Evolutionary conservation across 2,329 filamentous ascomycete genomes (phyloP), one percentile per base, ranked within the genome.

Genomic region (Aspergillus ochraceoroseus): DNA sequence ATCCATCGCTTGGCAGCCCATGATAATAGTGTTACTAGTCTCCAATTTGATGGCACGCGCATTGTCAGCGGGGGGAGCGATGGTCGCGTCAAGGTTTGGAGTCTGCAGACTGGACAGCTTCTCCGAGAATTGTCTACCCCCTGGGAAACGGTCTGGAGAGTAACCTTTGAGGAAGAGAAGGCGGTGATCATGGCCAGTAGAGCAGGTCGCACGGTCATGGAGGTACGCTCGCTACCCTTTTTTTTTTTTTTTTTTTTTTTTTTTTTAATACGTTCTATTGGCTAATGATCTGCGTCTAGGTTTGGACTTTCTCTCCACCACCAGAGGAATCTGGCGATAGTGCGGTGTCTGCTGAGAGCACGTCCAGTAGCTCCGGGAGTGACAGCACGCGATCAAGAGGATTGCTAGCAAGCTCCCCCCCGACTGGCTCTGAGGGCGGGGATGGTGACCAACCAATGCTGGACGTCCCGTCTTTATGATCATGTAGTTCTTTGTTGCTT

Each of bases 51-150:
- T 58, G 89, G 95, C 59, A 89, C 85, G 15, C 79, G 92, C 40
- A 92, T 98, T 45, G 89, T 98, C 41, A 95, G 87, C 60, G 92
- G 92, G 54, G 94, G 92, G 34, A 94, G 87, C 56, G 92, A 98
- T 65, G 92, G 92, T n/a, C 78, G 92, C 38, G 92, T 98, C 51
- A 98, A 96, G 67, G 89, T 98, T 39, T 98, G 92, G 92, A 90
- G 95, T 67, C 72, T 96, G 44, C 88, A 92, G 65, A 92, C 87
- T 2, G 92, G 92, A 3, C 83, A 86, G 43, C 75, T 95, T 18
- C 87, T 98, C 14, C 81, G 92, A 45, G 92, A 98, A 66, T 77
- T 98, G 28, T 90, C 90, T 32, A 82, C 84, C 13, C 88, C 90
- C 38, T 87, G 90, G 0, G 90, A 98, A 59, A 89, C 90, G 11